Evolutionary conservation across 2,329 filamentous ascomycete species (phyloP).

Genomic region (Colletotrichum gloeosporioides): DNA sequence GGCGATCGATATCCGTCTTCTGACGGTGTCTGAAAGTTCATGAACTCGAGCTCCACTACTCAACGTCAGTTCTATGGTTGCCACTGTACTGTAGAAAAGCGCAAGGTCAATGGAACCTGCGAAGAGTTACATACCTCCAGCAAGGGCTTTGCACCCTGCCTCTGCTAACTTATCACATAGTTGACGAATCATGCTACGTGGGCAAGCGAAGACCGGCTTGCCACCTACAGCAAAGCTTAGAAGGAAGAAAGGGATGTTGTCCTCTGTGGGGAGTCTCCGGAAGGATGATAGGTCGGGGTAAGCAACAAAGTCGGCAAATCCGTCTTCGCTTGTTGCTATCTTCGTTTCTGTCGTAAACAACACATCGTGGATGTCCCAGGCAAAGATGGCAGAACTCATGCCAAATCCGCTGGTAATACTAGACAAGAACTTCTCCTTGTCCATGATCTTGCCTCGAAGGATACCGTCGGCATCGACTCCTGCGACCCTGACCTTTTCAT

Average conservation of each 20-base stretch:
- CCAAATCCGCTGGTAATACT: conserved; percentile 78
- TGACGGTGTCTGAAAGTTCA: not conserved
- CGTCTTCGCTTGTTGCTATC: not conserved
- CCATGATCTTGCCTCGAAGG: conserved; percentile 79
- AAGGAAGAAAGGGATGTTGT: conserved; percentile 77
- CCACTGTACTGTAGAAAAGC: rapidly evolving
- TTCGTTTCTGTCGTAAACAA: conserved; percentile 64
- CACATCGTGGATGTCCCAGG: conserved; percentile 88
- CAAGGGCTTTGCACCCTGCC: conserved; percentile 69
- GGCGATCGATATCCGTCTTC: not conserved
- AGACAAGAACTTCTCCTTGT: conserved; percentile 83
- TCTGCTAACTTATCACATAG: conserved; percentile 65
- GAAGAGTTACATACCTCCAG: not conserved
- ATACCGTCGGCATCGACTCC: conserved; percentile 80
- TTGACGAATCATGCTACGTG: conserved; percentile 69
- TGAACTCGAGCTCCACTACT: not conserved
- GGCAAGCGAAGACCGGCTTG: conserved; percentile 72
- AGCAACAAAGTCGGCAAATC: conserved; percentile 53
- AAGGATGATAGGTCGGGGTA: conserved; percentile 74
- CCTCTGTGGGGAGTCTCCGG: conserved; percentile 80
- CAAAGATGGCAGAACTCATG: conserved; percentile 52
- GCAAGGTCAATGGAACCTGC: rapidly evolving
- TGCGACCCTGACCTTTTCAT: conserved; percentile 53
- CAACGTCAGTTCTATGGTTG: not conserved
- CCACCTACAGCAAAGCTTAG: conserved; percentile 77